Percentiles rank a stretch among this genome's conserved stretches.
Conservation (phyloP, 352 stramenopile species). For the Globisporangium megalacanthum region DNA sequence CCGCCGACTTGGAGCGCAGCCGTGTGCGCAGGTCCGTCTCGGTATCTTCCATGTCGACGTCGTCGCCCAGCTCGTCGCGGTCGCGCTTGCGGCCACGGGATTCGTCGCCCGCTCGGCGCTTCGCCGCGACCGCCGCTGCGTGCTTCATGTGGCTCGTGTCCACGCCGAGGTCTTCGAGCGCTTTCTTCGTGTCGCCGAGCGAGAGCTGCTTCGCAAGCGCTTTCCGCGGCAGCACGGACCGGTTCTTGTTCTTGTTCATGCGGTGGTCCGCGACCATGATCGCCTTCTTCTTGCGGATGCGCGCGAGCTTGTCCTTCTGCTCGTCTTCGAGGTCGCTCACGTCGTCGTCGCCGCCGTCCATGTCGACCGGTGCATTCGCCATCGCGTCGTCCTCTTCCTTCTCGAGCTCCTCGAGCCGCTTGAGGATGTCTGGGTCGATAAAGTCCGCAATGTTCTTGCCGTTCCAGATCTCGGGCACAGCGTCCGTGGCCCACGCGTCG, state of each 20-base stretch:
- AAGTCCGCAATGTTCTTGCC: conserved; percentile 99
- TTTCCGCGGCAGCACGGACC: conserved; percentile 85
- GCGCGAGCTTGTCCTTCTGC: conserved; percentile 88
- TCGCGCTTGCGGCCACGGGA: conserved; percentile 82
- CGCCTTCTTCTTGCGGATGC: conserved; percentile 82
- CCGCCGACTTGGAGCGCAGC: conserved; percentile 60
- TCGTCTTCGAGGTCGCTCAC: conserved; percentile 94
- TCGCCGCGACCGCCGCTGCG: conserved; percentile 62
- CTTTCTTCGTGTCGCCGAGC: conserved; percentile 85
- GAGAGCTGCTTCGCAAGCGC: conserved; percentile 72
- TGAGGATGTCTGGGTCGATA: conserved; percentile 98
- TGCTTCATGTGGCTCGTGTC: conserved; percentile 91
- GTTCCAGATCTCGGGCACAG: conserved; percentile 99
- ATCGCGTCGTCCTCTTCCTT: conserved; percentile 95
- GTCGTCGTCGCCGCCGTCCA: conserved; percentile 72
- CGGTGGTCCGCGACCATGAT: conserved; percentile 80
- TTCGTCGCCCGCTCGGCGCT: conserved; percentile 60
- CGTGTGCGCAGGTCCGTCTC: conserved; percentile 68
- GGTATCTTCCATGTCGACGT: conserved; percentile 86
- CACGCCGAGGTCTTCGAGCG: conserved; percentile 87
- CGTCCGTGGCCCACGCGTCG: conserved; percentile 96
- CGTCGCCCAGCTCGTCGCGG: conserved; percentile 77
- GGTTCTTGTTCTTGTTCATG: conserved; percentile 96
- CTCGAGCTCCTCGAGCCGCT: conserved; percentile 94
- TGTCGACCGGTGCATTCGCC: conserved; percentile 85